phyloP scores from a whole-genome alignment of 495 filamentous ascomycete genomes.

The Amphirosellinia nigrospora region DNA sequence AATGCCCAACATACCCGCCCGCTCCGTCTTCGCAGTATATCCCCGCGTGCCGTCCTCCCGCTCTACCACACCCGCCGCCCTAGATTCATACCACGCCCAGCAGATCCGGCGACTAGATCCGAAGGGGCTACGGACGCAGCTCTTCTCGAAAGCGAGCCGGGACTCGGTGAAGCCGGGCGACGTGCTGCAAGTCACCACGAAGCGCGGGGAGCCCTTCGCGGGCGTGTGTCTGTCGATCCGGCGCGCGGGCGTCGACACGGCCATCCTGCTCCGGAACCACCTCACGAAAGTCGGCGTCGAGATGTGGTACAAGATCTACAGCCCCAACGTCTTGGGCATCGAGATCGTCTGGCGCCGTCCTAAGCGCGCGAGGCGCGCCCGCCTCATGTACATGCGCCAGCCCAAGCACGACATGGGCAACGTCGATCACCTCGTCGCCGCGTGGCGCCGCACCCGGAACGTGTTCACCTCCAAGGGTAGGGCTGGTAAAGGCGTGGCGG shows the following conservation, averaged over 20 bases:
- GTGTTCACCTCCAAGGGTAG: slow-evolving; percentile 36
- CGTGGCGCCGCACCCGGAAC: slow-evolving; percentile 44
- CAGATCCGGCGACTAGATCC: slow-evolving; percentile 82
- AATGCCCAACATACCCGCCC: slow-evolving; percentile 34
- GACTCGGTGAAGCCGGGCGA: slow-evolving; percentile 82
- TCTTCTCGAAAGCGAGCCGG: slow-evolving; percentile 77
- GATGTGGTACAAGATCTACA: slow-evolving; percentile 96
- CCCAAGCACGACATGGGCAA: slow-evolving; percentile 59
- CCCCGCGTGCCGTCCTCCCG: slow-evolving; percentile 57
- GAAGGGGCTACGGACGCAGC: slow-evolving; percentile 75
- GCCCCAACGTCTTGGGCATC: slow-evolving; percentile 84
- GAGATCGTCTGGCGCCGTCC: slow-evolving; percentile 87
- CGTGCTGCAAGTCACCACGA: slow-evolving; percentile 85
- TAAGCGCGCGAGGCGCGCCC: slow-evolving; percentile 85
- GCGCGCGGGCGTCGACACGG: slow-evolving; percentile 82
- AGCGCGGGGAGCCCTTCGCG: slow-evolving; percentile 82
- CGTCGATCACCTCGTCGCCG: slow-evolving; percentile 50
- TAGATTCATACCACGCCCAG: slow-evolving; percentile 59
- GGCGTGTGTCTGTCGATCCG: slow-evolving; percentile 87
- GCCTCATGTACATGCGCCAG: slow-evolving; percentile 89
- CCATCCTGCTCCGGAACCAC: slow-evolving; percentile 81
- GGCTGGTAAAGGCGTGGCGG: slow-evolving; percentile 7
- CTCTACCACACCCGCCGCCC: slow-evolving; percentile 24
- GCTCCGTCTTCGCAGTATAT: slow-evolving; percentile 55
- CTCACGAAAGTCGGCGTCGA: slow-evolving; percentile 87